Evolutionary conservation across 148 eudicot genomes (phyloP).

Genomic region (Rhododendron mucronatum): DNA sequence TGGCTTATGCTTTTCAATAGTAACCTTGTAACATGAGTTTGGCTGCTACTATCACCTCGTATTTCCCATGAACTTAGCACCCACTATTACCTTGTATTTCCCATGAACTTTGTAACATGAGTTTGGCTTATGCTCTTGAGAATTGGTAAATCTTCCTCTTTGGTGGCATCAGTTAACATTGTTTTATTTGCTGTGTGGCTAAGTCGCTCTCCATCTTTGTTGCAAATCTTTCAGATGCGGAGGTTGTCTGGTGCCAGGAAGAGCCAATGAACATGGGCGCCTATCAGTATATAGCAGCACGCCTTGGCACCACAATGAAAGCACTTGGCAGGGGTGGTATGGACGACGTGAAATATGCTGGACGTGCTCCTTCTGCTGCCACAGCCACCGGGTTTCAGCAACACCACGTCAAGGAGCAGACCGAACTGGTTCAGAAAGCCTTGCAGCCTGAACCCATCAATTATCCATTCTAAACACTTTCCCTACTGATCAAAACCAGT

Average conservation of each 20-base stretch:
- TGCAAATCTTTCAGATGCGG: slow-evolving; percentile 55
- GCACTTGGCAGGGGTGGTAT: slow-evolving; percentile 45
- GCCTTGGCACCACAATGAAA: slow-evolving; percentile 70
- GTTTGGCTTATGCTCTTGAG: not conserved
- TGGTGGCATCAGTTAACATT: not conserved
- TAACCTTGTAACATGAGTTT: not conserved
- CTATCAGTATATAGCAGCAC: slow-evolving; percentile 57
- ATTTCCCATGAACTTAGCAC: not conserved
- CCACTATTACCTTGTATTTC: not conserved
- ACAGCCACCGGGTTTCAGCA: slow-evolving; percentile 73
- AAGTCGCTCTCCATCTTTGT: not conserved
- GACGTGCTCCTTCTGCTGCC: slow-evolving; percentile 25
- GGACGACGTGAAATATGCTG: slow-evolving; percentile 65
- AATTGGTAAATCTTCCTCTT: not conserved
- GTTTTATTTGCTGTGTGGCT: not conserved
- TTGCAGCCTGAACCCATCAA: slow-evolving; percentile 53
- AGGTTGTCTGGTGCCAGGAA: slow-evolving; percentile 92
- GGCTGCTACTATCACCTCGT: not conserved
- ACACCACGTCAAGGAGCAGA: slow-evolving; percentile 61
- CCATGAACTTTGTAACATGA: not conserved
- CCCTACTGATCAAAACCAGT: not conserved
- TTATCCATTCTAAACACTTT: slow-evolving; percentile 3
- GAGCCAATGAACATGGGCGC: slow-evolving; percentile 98
- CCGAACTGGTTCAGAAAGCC: slow-evolving; percentile 56
- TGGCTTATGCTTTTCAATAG: not conserved